A percentile compares a stretch with the other conserved stretches of the same genome.
These are phyloP conservation scores for Pisolithus albus DNA, from an alignment of 768 basidiomycete species.

Conservation along the genomic window DNA sequence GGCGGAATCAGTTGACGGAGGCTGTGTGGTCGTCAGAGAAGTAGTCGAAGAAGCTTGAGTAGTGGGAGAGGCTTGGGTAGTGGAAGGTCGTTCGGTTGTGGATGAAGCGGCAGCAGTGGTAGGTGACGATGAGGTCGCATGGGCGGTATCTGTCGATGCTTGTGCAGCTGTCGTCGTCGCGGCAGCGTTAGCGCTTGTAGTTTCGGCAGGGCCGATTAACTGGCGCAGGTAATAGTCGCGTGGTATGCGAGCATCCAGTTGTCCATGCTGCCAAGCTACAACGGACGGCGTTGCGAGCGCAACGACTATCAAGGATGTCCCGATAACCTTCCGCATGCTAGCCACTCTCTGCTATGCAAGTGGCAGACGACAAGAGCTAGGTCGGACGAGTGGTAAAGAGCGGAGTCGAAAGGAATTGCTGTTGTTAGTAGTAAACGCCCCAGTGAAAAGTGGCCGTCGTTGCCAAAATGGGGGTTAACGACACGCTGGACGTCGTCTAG, in stretches of 20 bases:
- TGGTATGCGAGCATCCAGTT: conserved; percentile 9
- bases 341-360: conserved; percentile 8
- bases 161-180: neutral
- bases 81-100: conserved; percentile 1
- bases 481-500: conserved; percentile 1
- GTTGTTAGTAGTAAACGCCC: conserved; percentile 3
- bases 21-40: neutral
- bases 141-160: neutral
- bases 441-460: conserved; percentile 10
- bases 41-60: conserved; percentile 4
- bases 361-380: neutral
- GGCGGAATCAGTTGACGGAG: neutral
- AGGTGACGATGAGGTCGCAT: conserved; percentile 10
- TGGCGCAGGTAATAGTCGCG: conserved; percentile 8
- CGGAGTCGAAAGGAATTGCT: conserved; percentile 18
- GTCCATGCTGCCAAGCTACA: conserved; percentile 16
- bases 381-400: conserved; percentile 6
- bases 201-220: neutral
- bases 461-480: neutral
- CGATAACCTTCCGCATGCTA: conserved; percentile 19
- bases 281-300: conserved; percentile 17
- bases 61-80: conserved; percentile 3
- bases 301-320: conserved; percentile 17
- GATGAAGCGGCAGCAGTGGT: conserved; percentile 4
- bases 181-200: neutral